Percentiles rank a stretch among this genome's conserved stretches.
These are phyloP conservation scores for Tetrahymena borealis DNA, from an alignment of 73 alveolate genomes.

Conservation along the genomic window DNA sequence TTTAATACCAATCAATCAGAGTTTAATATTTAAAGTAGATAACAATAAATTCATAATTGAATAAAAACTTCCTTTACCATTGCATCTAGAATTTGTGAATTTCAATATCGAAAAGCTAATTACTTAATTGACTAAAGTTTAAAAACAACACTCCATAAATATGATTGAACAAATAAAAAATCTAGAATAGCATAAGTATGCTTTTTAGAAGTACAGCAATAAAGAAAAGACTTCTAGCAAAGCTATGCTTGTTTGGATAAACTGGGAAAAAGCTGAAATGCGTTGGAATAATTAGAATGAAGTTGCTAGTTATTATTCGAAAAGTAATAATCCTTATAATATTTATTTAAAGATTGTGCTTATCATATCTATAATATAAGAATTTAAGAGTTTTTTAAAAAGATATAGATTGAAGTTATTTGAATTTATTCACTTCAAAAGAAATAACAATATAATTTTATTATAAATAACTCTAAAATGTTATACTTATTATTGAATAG, in stretches of 20 bases:
- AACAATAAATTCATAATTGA: background rate
- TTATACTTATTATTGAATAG: background rate
- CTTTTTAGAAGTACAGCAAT: background rate
- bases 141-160: background rate
- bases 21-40: background rate
- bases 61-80: background rate
- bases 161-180: background rate
- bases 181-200: background rate
- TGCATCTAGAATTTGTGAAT: background rate
- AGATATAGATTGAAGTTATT: too few species aligned
- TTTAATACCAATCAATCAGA: background rate
- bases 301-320: background rate
- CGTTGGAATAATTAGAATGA: background rate
- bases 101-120: background rate
- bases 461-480: background rate
- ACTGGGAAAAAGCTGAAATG: background rate
- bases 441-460: too few species aligned
- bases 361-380: too few species aligned
- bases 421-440: too few species aligned
- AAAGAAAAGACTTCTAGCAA: background rate
- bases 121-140: background rate
- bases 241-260: background rate
- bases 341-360: too few species aligned
- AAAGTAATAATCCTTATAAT: too few species aligned
- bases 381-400: too few species aligned